Conservation (phyloP, 2,329 filamentous ascomycete species). For the Epicoccum nigrum region DNA sequence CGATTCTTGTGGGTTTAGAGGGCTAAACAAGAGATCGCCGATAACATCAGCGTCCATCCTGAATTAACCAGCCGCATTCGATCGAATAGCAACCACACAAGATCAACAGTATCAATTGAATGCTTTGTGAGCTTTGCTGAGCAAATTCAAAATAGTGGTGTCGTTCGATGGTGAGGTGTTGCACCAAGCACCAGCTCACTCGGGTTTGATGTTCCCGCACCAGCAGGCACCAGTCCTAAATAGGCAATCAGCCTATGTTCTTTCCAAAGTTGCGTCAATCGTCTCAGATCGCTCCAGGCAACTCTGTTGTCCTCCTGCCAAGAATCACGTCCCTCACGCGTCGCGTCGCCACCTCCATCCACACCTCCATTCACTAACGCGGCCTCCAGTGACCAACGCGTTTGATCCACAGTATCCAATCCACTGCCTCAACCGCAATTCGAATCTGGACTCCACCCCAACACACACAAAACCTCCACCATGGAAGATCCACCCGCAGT, state of each 20-base stretch:
- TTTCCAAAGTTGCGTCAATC: constrained; percentile 20
- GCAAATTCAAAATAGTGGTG: background rate
- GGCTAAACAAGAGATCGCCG: constrained; percentile 42
- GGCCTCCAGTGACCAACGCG: constrained; percentile 1
- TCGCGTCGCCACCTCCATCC: constrained; percentile 1
- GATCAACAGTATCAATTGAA: background rate
- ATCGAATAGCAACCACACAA: too few species aligned
- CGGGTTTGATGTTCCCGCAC: constrained; percentile 7
- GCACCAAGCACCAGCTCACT: background rate
- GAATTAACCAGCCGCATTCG: too few species aligned
- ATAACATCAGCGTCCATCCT: constrained; percentile 26
- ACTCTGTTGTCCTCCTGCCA: constrained; percentile 15
- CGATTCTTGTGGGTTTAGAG: constrained; percentile 23
- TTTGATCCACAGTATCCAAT: background rate
- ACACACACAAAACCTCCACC: background rate
- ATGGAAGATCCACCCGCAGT: constrained; percentile 40
- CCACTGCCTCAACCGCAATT: background rate
- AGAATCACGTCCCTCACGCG: constrained; percentile 28
- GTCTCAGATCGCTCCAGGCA: constrained; percentile 8
- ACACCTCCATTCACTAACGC: too few species aligned
- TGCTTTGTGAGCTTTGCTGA: too few species aligned
- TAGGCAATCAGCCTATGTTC: constrained; percentile 25
- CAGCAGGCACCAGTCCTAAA: constrained; percentile 19
- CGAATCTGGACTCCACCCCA: background rate
- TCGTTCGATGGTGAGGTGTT: background rate